Percentiles rank a stretch among this genome's conserved stretches.
Conservation (phyloP, 129 eudicot genomes). For the Arctium minus region DNA sequence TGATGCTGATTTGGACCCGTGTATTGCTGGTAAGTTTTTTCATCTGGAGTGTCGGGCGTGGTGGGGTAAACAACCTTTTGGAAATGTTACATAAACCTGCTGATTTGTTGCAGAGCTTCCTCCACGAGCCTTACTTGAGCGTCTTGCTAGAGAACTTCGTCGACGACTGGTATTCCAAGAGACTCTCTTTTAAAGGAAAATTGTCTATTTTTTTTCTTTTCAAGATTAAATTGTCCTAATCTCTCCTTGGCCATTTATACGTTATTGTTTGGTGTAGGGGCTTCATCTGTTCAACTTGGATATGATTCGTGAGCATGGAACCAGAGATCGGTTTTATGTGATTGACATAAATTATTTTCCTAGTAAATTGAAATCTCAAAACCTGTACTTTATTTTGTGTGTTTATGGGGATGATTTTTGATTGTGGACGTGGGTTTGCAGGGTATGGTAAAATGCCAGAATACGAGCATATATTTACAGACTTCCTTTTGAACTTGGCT, state of each 20-base stretch:
- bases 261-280: constrained; percentile 44
- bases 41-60: background rate
- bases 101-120: constrained; percentile 69
- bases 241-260: background rate
- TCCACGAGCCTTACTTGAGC: constrained; percentile 87
- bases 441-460: constrained; percentile 99
- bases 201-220: background rate
- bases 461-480: constrained; percentile 95
- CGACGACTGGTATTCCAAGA: constrained; percentile 59
- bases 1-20: constrained; percentile 92
- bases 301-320: constrained; percentile 92
- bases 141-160: constrained; percentile 85
- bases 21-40: constrained; percentile 58
- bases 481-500: constrained; percentile 72
- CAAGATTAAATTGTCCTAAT: background rate
- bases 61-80: background rate
- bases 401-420: background rate
- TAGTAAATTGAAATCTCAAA: constrained; percentile 36
- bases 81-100: background rate
- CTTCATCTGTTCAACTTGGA: constrained; percentile 93
- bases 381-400: background rate
- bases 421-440: constrained; percentile 21
- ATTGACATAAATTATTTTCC: constrained; percentile 97
- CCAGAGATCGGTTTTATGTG: constrained; percentile 72
- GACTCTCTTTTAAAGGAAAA: background rate